Evolutionary conservation across 2,329 filamentous ascomycete species (phyloP), one percentile per base, ranked within the genome.

Genomic region (Calonectria pteridis): DNA sequence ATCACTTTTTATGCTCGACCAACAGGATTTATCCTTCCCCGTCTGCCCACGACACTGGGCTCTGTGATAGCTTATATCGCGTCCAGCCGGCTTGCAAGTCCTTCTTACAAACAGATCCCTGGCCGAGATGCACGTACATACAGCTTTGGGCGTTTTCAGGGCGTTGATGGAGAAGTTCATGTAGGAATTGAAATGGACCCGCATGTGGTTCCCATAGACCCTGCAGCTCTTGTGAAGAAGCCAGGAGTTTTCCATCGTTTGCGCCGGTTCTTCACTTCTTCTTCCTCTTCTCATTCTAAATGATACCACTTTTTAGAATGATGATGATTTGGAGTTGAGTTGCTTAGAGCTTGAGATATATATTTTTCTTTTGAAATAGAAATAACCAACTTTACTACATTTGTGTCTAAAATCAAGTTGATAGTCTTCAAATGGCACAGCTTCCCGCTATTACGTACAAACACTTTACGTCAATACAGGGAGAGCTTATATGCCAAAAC

Each of bases 181-280:
- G 73, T 89, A 0, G 90, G 90, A 0, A 87, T 92, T 55, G 90
- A 92, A 46, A 79, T 84, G 29, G 83, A 86, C 29, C 86, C 87
- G 0, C 86, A 86, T 69, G 85, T 89, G 1, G 83, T 84, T 0
- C 77, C 70, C 0, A 58, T 83, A 0, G 50, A 82, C 33, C 74
- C 70, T 2, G 10, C 20, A 58, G 5, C 29, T 50, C 33, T n/a
- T 63, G 10, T 6, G 20, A 11, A 31, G 43, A 16, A 20, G 63
- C 10, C 55, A 9, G 55, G 33, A 10, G 23, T 11, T 28, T 20
- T 40, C 16, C 11, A 13, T 40, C 55, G 55, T 20, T 26, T 40
- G 23, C 33, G 35, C 11, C 35, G 14, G 26, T 6, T 40, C 18
- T 62, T 62, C 14, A 28, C 20, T 58, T 58, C 23, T 62, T 62